Base-by-base conservation (phyloP, 2,329 filamentous ascomycete species). In the Fusarium foetens region DNA sequence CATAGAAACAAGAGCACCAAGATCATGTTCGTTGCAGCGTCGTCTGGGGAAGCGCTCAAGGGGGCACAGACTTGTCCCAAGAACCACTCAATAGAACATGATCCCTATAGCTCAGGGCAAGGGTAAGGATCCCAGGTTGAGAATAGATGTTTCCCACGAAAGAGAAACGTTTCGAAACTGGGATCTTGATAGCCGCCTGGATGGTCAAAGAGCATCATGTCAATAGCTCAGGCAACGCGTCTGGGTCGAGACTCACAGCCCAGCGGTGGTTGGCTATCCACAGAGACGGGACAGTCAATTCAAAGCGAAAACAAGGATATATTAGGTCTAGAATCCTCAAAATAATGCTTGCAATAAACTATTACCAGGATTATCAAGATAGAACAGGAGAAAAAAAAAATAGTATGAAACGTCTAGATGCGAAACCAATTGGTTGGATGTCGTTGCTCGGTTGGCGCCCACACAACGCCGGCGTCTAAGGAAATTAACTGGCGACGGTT, bases 131-230 rank as follows among this genome's bases (percentile, higher is more conserved):
- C n/a, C 54, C 41, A 55, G 42, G 31, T 19, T 36, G 29, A 62
- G 23, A 36, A 68, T 52, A 49, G 39, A 54, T 48, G 58, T 55
- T 48, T 64, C 46, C 39, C 31, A 53, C 48, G 36, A 61, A 55
- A 58, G 59, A 63, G 27, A 29, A 42, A 35, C 52, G 74, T 76
- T 75, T 76, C 74, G 57, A 39, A 59, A 52, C 53, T 42, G 58
- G 66, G 45, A 66, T 66, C 55, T 68, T 54, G 57, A 68, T 76
- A 76, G 72, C 70, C 74, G 70, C 74, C 70, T 61, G 65, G 71
- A 54, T 76, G 72, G 65, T 39, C 21, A 52, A 51, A 63, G 71
- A 65, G 23, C 25, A 27, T 52, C 25, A 57, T 42, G 21, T 36
- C 36, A 57, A 38, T 57, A 43, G 45, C 39, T 60, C 67, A 54